Percentiles rank a stretch among this genome's conserved stretches.
phyloP scores from a whole-genome alignment of 441 rosid species.

The Corymbia citriodora region DNA sequence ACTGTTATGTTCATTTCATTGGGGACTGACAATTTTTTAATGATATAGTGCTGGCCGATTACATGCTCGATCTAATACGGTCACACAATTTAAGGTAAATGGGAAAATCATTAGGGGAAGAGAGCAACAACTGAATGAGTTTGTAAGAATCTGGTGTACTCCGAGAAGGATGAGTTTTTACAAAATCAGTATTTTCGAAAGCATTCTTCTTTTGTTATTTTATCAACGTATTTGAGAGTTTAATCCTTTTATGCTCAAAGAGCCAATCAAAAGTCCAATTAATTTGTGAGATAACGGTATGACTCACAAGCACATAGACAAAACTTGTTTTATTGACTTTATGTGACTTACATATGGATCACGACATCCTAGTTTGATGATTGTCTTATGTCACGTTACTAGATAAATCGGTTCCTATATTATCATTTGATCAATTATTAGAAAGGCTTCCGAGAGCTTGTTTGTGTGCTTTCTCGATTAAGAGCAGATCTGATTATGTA shows the following conservation, averaged over 20 bases:
- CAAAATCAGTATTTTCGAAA: accelerated
- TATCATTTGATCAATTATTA: not conserved
- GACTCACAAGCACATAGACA: not conserved
- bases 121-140: not conserved
- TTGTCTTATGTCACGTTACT: not conserved
- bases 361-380: not conserved
- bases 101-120: not conserved
- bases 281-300: not conserved
- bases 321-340: not conserved
- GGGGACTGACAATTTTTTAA: not conserved
- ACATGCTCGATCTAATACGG: not conserved
- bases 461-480: not conserved
- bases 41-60: not conserved
- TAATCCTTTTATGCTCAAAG: not conserved
- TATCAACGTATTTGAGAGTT: not conserved
- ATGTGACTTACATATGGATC: not conserved
- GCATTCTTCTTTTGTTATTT: not conserved
- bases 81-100: not conserved
- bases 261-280: not conserved
- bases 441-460: not conserved
- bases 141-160: not conserved
- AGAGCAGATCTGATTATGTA: not conserved
- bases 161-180: not conserved
- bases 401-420: not conserved
- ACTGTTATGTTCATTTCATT: not conserved